Percentiles rank a stretch among this genome's conserved stretches.
phyloP scores from a whole-genome alignment of 2,329 filamentous ascomycete genomes.

The Diplodia corticola region DNA sequence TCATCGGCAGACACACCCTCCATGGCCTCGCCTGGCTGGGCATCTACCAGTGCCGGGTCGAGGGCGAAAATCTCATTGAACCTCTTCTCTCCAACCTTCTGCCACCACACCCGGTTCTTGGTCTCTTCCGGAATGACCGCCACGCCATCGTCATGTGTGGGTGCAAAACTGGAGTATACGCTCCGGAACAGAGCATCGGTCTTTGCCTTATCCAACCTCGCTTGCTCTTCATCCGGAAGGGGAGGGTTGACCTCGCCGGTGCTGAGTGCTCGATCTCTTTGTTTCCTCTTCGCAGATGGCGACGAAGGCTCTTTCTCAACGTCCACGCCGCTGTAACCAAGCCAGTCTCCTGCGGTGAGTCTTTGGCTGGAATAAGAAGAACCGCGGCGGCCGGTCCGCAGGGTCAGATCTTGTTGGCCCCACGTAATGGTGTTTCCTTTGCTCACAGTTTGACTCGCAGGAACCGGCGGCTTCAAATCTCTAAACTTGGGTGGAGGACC shows the following conservation, averaged over 20 bases:
- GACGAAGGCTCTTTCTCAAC: conserved; percentile 48
- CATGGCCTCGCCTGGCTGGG: conserved; percentile 22
- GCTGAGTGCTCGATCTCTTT: conserved; percentile 71
- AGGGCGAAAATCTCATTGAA: conserved; percentile 66
- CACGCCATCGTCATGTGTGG: conserved; percentile 70
- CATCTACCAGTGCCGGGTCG: conserved; percentile 45
- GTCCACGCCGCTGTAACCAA: conserved; percentile 54
- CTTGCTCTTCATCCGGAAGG: conserved; percentile 41
- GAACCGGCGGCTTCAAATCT: conserved; percentile 69
- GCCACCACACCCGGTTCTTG: conserved; percentile 74
- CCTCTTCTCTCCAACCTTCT: conserved; percentile 64
- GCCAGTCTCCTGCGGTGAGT: conserved; percentile 67
- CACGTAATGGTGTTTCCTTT: conserved; percentile 53
- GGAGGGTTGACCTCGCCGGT: conserved; percentile 60
- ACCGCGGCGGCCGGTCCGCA: conserved; percentile 45
- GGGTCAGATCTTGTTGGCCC: conserved; percentile 54
- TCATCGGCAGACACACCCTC: conserved; percentile 35
- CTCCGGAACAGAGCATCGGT: conserved; percentile 74
- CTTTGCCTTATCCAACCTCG: conserved; percentile 58
- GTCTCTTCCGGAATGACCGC: conserved; percentile 68
- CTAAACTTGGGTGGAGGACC: conserved; percentile 66
- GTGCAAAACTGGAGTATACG: conserved; percentile 79
- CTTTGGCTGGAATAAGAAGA: conserved; percentile 66
- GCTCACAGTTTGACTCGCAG: conserved; percentile 68
- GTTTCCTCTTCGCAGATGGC: conserved; percentile 66